Base-by-base conservation (phyloP, 495 filamentous ascomycete genomes). In the Lineolata rhizophorae region DNA sequence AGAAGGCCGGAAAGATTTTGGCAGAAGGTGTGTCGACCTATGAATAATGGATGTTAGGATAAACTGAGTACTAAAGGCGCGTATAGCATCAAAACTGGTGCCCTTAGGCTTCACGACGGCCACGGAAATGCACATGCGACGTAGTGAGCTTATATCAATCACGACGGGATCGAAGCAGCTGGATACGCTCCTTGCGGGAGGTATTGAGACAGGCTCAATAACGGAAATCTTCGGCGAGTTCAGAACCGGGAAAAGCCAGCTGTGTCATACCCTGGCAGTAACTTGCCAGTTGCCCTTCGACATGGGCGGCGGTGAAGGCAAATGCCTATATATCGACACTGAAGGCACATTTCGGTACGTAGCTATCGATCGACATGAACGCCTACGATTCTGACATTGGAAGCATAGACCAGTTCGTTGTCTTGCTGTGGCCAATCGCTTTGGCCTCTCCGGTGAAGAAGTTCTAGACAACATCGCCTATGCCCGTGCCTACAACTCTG, bases 141-240 rank as follows among this genome's bases (percentile, higher is more conserved):
- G 87, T 49, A 91, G 79, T 49, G 87, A 95, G 49, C 64, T 97
- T 31, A 97, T 97, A 38, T 95, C 84, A 3, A 83, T 97, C 38
- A 94, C 90, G 8, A 97, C 87, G 0, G 87, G 87, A 18, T 94
- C 85, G 5, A 97, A 97, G 55, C 77, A 91, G 41, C 65, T 97
- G 8, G 87, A 97, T 45, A 97, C 90, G 26, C 64, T 97, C 15
- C 65, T 97, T 5, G 87, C 85, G 17, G 87, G 87, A 37, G 87
- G 87, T 29, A 64, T 97, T 37, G 87, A 97, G 55, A 97, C 87
- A 0, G 87, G 87, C 18, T 92, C 82, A 10, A 90, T 97, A 25
- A 97, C 87, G n/a, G 87, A 97, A 48, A 73, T 97, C 6, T 97
- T 97, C 47, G 87, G 87, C 55, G 87, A 97, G 54, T 97, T 97